Percentiles rank a stretch among this genome's conserved stretches.
Evolutionary conservation across 148 eudicot genomes (phyloP).

Genomic region (Pouteria glomerata): DNA sequence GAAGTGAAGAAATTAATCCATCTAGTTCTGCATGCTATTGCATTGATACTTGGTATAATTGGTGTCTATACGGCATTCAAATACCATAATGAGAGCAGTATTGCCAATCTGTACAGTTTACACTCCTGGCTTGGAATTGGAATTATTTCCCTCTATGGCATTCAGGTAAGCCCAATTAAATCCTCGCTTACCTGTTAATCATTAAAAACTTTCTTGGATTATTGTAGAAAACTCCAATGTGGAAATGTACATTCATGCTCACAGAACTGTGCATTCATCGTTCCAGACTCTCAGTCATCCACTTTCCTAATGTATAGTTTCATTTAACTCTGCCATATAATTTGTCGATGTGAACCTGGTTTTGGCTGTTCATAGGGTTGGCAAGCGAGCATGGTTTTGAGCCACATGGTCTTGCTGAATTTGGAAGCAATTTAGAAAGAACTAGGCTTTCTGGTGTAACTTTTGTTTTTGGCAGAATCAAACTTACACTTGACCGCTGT

Average conservation of each 20-base stretch:
- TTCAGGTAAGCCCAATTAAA: slow-evolving; percentile 54
- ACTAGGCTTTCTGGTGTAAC: too few relatives aligned
- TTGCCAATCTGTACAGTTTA: slow-evolving; percentile 80
- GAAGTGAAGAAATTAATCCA: slow-evolving; percentile 73
- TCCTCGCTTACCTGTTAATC: slow-evolving; percentile 2
- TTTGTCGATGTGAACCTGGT: background rate
- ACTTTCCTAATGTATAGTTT: background rate
- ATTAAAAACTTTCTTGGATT: background rate
- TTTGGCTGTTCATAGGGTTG: background rate
- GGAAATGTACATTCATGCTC: too few relatives aligned
- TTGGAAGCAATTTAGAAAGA: background rate
- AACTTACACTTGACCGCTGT: too few relatives aligned
- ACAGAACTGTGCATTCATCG: too few relatives aligned
- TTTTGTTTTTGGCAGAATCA: too few relatives aligned
- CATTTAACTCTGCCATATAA: background rate
- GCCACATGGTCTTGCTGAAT: background rate
- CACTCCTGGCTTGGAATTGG: slow-evolving; percentile 95
- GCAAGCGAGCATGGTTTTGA: background rate
- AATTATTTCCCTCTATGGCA: slow-evolving; percentile 61
- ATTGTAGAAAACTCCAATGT: background rate
- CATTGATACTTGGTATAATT: slow-evolving; percentile 69
- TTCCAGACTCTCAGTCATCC: background rate
- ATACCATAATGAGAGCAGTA: slow-evolving; percentile 68
- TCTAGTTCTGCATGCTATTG: slow-evolving; percentile 70
- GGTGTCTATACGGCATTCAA: slow-evolving; percentile 81